Conservation (phyloP, 441 rosid genomes). For the Bocquillonia castaneifolia region DNA sequence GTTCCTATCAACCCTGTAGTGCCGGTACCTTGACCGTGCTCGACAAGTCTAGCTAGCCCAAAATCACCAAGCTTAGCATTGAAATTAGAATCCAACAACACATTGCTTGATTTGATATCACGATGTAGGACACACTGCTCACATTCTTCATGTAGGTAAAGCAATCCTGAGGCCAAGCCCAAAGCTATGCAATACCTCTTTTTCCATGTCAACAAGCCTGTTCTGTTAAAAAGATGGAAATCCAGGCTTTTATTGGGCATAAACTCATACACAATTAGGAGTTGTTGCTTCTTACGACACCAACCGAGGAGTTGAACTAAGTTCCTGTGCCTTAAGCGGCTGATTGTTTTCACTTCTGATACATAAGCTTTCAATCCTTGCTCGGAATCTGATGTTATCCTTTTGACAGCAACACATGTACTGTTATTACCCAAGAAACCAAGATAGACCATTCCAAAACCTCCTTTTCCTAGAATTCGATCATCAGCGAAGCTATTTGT, state of each 20-base stretch:
- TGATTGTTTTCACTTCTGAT: constrained; percentile 30
- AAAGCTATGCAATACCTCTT: constrained; percentile 44
- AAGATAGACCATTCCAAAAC: not conserved
- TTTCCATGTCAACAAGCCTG: constrained; percentile 43
- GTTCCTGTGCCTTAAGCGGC: constrained; percentile 63
- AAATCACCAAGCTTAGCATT: constrained; percentile 66
- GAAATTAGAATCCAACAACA: constrained; percentile 61
- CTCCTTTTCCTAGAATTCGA: constrained; percentile 25
- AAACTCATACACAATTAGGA: constrained; percentile 60
- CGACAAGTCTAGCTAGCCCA: constrained; percentile 68
- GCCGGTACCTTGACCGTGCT: constrained; percentile 56
- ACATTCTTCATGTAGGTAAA: constrained; percentile 67
- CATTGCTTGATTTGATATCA: constrained; percentile 62
- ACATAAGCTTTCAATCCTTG: not conserved
- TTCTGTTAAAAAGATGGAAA: constrained; percentile 38
- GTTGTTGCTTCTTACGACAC: constrained; percentile 55
- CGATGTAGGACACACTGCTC: constrained; percentile 72
- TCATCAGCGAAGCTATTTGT: constrained; percentile 27
- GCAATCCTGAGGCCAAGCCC: constrained; percentile 58
- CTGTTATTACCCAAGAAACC: not conserved
- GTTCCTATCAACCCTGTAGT: constrained; percentile 66
- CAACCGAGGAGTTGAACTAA: constrained; percentile 65
- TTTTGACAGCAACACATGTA: constrained; percentile 22
- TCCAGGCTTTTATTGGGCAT: constrained; percentile 75
- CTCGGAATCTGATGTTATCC: not conserved